Percentiles rank a stretch among this genome's conserved stretches.
phyloP scores from a whole-genome alignment of 2,329 filamentous ascomycete genomes.

The Podosphaera fusca region DNA sequence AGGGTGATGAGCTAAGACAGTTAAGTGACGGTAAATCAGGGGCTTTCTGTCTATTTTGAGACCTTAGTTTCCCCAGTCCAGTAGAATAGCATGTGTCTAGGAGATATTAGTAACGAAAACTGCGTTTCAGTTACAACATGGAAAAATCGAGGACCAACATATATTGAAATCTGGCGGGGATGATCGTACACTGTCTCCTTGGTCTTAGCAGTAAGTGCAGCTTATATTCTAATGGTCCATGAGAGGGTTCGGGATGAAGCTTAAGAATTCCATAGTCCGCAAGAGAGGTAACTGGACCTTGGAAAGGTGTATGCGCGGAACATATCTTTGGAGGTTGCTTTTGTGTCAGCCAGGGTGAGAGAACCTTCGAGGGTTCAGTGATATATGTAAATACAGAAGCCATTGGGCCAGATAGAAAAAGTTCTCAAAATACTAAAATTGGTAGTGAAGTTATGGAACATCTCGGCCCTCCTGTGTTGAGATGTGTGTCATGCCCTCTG shows the following conservation, averaged over 20 bases:
- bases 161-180: background rate
- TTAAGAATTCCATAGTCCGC: conserved; percentile 46
- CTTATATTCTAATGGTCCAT: conserved; percentile 92
- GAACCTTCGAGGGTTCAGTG: conserved; percentile 63
- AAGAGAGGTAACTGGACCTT: conserved; percentile 21
- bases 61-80: conserved; percentile 21
- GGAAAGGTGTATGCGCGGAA: conserved; percentile 9
- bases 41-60: conserved; percentile 3
- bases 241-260: conserved; percentile 73
- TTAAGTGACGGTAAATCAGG: conserved; percentile 1
- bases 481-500: no score
- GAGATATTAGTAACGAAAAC: background rate
- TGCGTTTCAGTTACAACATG: background rate
- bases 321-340: conserved; percentile 15
- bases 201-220: conserved; percentile 68
- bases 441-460: no score
- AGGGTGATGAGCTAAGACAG: conserved; percentile 9
- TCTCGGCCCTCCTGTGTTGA: no score
- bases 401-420: conserved; percentile 25
- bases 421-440: background rate
- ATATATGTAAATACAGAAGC: conserved; percentile 95
- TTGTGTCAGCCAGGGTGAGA: conserved; percentile 66
- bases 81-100: conserved; percentile 44
- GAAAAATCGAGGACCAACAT: background rate
- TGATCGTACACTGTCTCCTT: conserved; percentile 33